Evolutionary conservation across 768 basidiomycete genomes (phyloP).

Genomic region (Tulasnella calospora): DNA sequence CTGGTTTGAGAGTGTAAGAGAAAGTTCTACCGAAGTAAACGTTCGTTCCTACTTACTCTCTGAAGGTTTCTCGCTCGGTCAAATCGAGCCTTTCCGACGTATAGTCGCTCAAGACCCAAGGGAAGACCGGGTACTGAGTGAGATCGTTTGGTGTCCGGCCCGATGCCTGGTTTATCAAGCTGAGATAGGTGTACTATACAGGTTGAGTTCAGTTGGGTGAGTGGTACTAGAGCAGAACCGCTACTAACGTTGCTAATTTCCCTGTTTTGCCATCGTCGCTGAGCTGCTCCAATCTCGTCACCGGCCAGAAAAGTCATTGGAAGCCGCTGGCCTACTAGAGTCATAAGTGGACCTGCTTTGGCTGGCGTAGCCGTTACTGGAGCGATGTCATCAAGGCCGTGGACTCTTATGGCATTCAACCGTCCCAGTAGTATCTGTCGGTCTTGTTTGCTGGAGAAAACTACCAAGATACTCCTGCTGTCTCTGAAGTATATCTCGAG

Average conservation of each 20-base stretch:
- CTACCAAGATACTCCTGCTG: slow-evolving; percentile 77
- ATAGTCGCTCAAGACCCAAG: slow-evolving; percentile 89
- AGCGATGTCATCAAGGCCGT: slow-evolving; percentile 12
- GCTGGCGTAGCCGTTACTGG: not conserved
- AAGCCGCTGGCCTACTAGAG: not conserved
- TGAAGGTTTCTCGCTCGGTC: slow-evolving; percentile 53
- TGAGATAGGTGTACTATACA: slow-evolving; percentile 76
- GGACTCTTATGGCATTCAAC: not conserved
- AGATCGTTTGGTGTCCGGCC: slow-evolving; percentile 92
- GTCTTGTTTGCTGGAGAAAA: slow-evolving; percentile 66
- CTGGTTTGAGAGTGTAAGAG: slow-evolving; percentile 39
- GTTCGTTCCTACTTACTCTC: slow-evolving; percentile 56
- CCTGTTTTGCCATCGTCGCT: slow-evolving; percentile 78
- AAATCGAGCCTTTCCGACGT: slow-evolving; percentile 64
- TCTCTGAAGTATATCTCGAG: slow-evolving; percentile 92
- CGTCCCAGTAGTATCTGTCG: slow-evolving; percentile 43
- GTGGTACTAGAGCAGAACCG: not conserved
- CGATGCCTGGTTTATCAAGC: slow-evolving; percentile 85
- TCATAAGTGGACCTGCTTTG: not conserved
- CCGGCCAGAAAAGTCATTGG: slow-evolving; percentile 29
- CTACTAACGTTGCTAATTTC: slow-evolving; percentile 82
- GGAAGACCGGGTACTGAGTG: slow-evolving; percentile 87
- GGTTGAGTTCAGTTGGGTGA: slow-evolving; percentile 4
- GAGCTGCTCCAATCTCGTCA: slow-evolving; percentile 66
- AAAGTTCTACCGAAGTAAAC: not conserved